These are phyloP conservation scores for Ocimum tenuiflorum DNA, from an alignment of 257 asterid species.

Conservation along the genomic window DNA sequence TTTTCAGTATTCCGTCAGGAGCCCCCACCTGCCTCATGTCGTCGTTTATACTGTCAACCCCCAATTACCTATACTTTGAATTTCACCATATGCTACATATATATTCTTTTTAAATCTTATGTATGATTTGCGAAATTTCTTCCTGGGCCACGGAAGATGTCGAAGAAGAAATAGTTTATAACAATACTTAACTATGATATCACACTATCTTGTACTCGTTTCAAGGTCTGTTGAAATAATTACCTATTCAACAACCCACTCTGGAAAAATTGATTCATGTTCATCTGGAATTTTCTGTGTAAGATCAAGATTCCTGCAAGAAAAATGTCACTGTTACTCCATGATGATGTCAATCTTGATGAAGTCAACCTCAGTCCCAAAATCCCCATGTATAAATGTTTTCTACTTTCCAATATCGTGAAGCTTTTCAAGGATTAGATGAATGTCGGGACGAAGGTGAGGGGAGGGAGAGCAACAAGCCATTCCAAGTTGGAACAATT, in stretches of 20 bases:
- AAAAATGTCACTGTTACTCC: background rate
- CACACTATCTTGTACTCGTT: too few relatives aligned
- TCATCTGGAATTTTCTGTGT: background rate
- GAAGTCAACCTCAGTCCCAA: too few relatives aligned
- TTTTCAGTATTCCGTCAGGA: slow-evolving; percentile 77
- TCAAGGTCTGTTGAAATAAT: too few relatives aligned
- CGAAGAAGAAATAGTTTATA: too few relatives aligned
- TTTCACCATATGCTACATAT: too few relatives aligned
- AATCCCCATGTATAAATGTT: too few relatives aligned
- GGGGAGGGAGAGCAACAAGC: slow-evolving; percentile 76
- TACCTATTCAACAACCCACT: too few relatives aligned
- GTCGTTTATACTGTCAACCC: slow-evolving; percentile 58
- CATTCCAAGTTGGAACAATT: slow-evolving; percentile 59
- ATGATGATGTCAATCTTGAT: background rate
- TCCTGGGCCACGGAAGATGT: too few relatives aligned
- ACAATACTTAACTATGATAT: too few relatives aligned
- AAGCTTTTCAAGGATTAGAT: slow-evolving; percentile 53
- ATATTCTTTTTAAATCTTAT: too few relatives aligned
- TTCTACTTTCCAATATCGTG: slow-evolving; percentile 47
- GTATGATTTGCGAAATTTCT: too few relatives aligned
- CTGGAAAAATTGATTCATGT: too few relatives aligned
- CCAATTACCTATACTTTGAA: background rate
- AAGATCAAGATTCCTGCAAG: background rate
- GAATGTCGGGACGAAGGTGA: slow-evolving; percentile 47
- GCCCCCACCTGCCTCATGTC: slow-evolving; percentile 56